Conservation (phyloP, 2,329 filamentous ascomycete species). For the Verticillium tricorpus region DNA sequence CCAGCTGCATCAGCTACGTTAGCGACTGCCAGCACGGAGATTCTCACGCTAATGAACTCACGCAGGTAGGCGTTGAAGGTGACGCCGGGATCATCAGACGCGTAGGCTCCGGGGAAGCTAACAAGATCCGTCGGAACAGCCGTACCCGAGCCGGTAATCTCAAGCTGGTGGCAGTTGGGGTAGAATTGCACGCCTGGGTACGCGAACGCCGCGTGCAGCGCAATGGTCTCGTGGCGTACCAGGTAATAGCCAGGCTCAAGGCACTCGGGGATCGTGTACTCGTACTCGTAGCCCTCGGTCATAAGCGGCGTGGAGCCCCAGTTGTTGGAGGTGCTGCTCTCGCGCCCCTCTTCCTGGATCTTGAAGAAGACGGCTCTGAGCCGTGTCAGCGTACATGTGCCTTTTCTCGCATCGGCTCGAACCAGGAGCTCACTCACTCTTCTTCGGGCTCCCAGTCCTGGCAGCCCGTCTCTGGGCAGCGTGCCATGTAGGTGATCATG, state of each 20-base stretch:
- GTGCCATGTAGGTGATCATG: slow-evolving; percentile 55
- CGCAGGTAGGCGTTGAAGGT: slow-evolving; percentile 47
- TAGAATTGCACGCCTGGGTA: slow-evolving; percentile 55
- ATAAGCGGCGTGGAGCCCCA: slow-evolving; percentile 43
- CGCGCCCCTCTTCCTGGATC: slow-evolving; percentile 43
- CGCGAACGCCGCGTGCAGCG: slow-evolving; percentile 41
- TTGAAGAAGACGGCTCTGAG: slow-evolving; percentile 50
- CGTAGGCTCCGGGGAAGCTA: slow-evolving; percentile 50
- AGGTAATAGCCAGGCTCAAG: slow-evolving; percentile 51
- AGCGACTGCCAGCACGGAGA: neutral
- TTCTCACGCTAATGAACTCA: slow-evolving; percentile 15
- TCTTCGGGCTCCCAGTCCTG: slow-evolving; percentile 42
- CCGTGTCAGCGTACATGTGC: slow-evolving; percentile 13
- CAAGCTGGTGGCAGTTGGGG: slow-evolving; percentile 53
- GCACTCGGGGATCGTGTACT: slow-evolving; percentile 51
- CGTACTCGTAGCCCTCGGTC: slow-evolving; percentile 35
- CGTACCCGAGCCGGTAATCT: slow-evolving; percentile 45
- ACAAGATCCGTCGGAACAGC: slow-evolving; percentile 38
- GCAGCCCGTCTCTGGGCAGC: slow-evolving; percentile 48
- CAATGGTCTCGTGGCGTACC: slow-evolving; percentile 54
- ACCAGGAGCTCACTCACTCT: slow-evolving; percentile 7
- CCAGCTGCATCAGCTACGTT: slow-evolving; percentile 17
- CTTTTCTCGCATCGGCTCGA: neutral
- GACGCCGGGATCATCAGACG: slow-evolving; percentile 43
- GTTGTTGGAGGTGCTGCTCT: slow-evolving; percentile 38